Conservation (phyloP, 2,329 filamentous ascomycete genomes). For the Claviceps digitariae region DNA sequence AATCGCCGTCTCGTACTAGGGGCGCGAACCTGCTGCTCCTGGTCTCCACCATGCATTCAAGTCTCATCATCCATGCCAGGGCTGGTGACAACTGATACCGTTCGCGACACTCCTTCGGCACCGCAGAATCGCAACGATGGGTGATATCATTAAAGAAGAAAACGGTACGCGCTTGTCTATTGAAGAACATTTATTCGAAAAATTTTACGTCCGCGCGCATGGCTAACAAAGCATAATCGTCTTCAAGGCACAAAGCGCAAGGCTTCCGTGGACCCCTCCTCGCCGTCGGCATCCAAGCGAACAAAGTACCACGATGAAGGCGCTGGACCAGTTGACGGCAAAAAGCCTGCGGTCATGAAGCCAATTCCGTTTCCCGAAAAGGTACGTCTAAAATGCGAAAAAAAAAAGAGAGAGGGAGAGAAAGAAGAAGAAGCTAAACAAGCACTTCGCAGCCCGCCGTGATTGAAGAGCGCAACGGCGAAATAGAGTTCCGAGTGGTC, state of each 20-base stretch:
- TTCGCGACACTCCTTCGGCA: background rate
- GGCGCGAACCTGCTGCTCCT: background rate
- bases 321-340: slow-evolving; percentile 20
- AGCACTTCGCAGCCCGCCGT: slow-evolving; percentile 3
- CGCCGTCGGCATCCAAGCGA: slow-evolving; percentile 50
- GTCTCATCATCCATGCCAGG: background rate
- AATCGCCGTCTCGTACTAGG: background rate
- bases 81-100: background rate
- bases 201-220: background rate
- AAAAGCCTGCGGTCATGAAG: slow-evolving; percentile 37
- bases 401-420: background rate
- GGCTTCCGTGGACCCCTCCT: slow-evolving; percentile 51
- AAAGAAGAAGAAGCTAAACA: background rate
- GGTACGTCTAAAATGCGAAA: slow-evolving; percentile 25
- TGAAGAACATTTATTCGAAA: background rate
- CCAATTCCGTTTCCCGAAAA: slow-evolving; percentile 84
- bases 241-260: slow-evolving; percentile 53
- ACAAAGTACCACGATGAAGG: slow-evolving; percentile 33
- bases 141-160: slow-evolving; percentile 12
- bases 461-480: slow-evolving; percentile 73
- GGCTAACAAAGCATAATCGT: background rate
- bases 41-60: background rate
- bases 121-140: background rate
- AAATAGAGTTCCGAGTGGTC: slow-evolving; percentile 94
- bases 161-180: slow-evolving; percentile 19